Evolutionary conservation across 768 basidiomycete species (phyloP), one percentile per base, ranked within the genome.

Genomic region (Phaffia australis): DNA sequence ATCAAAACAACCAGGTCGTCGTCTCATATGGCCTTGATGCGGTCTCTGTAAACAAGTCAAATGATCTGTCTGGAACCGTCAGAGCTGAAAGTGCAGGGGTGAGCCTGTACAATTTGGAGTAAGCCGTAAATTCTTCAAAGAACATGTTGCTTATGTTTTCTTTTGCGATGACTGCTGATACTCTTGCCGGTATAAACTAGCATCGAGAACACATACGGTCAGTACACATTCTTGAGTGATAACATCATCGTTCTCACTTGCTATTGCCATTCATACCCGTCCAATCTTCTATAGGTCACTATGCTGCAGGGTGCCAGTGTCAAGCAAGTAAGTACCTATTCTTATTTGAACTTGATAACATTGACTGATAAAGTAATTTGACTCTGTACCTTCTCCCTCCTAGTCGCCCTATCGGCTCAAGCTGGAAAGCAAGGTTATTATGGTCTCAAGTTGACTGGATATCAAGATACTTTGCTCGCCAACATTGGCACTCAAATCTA

Each of bases 181-280:
- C 19, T 47, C 0, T 23, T 16, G 21, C 9, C 18, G 3, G 7
- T 46, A 18, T 14, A 15, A 1, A 9, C 11, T 19, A 60, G 59
- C 47, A 60, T 60, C 46, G 59, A 35, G n/a, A 60, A 60, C 59
- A 60, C 59, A 3, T 60, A 19, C 23, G 59, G 59, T 15, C 59
- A 60, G 7, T 60, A 15, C 23, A 49, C 59, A n/a, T n/a, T n/a
- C n/a, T n/a, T n/a, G n/a, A n/a, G n/a, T n/a, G n/a, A n/a, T n/a
- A n/a, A n/a, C n/a, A n/a, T n/a, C n/a, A n/a, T n/a, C n/a, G n/a
- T n/a, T n/a, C n/a, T n/a, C n/a, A n/a, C n/a, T n/a, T n/a, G n/a
- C n/a, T n/a, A n/a, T n/a, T n/a, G n/a, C n/a, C n/a, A n/a, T n/a
- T n/a, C n/a, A n/a, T n/a, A n/a, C n/a, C n/a, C n/a, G n/a, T n/a